Evolutionary conservation across 352 stramenopile species (phyloP).

Genomic region (Globisporangium barbulae): DNA sequence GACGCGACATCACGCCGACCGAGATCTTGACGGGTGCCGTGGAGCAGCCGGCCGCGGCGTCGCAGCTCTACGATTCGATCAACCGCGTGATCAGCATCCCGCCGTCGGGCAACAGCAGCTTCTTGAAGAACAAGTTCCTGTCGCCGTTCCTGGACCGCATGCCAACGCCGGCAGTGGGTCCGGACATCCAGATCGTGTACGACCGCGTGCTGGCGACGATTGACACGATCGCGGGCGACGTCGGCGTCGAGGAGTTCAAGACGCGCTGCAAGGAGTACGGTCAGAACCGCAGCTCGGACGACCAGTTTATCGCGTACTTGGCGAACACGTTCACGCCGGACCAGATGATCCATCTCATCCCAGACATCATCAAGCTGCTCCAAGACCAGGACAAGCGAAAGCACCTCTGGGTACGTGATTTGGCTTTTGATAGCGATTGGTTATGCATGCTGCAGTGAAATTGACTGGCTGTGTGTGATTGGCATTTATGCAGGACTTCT

Average conservation of each 20-base stretch:
- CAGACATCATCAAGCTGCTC: slow-evolving; percentile 81
- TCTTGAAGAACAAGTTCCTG: slow-evolving; percentile 59
- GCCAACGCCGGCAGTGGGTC: slow-evolving; percentile 60
- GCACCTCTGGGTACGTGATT: slow-evolving; percentile 68
- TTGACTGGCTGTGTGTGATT: neutral
- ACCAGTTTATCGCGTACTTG: slow-evolving; percentile 68
- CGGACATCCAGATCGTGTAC: slow-evolving; percentile 83
- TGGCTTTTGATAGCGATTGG: neutral
- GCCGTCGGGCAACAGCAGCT: slow-evolving; percentile 45
- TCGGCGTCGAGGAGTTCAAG: slow-evolving; percentile 81
- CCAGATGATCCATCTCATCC: slow-evolving; percentile 69
- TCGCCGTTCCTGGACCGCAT: slow-evolving; percentile 73
- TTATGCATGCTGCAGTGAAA: neutral
- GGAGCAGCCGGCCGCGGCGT: slow-evolving; percentile 75
- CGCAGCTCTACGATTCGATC: slow-evolving; percentile 79
- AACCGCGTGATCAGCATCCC: slow-evolving; percentile 74
- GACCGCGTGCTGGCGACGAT: slow-evolving; percentile 79
- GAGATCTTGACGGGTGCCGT: slow-evolving; percentile 84
- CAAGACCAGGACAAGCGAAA: slow-evolving; percentile 83
- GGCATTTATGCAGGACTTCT: slow-evolving; percentile 46
- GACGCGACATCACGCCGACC: slow-evolving; percentile 77
- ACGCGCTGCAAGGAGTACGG: slow-evolving; percentile 84
- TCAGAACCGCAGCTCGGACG: slow-evolving; percentile 75
- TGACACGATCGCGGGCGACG: slow-evolving; percentile 45
- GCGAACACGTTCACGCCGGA: slow-evolving; percentile 67